Conservation (phyloP, 768 basidiomycete genomes). For the Phaeotremella fagi region DNA sequence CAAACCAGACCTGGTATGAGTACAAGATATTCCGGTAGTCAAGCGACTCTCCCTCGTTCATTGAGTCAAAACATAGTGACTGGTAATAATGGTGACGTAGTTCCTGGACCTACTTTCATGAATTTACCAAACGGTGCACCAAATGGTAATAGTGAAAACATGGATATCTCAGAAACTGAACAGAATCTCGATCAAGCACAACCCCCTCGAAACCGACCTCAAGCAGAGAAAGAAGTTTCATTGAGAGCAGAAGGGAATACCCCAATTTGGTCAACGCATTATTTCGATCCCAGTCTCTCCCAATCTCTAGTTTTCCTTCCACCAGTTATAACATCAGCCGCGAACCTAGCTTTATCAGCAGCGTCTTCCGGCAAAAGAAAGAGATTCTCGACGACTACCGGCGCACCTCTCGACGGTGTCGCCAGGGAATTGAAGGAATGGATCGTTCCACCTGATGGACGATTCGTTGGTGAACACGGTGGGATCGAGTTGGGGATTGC, state of each 20-base stretch:
- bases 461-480: conserved; percentile 30
- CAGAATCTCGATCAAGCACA: background rate
- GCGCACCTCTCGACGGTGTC: conserved; percentile 39
- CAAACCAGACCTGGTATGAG: background rate
- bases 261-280: conserved; percentile 44
- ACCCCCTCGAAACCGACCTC: conserved; percentile 3
- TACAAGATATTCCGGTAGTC: background rate
- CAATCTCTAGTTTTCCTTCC: conserved; percentile 22
- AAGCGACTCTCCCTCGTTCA: background rate
- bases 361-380: conserved; percentile 22
- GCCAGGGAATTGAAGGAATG: conserved; percentile 31
- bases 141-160: background rate
- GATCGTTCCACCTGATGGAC: conserved; percentile 34
- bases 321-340: conserved; percentile 23
- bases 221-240: conserved; percentile 28
- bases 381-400: conserved; percentile 24
- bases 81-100: background rate
- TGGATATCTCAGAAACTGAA: background rate
- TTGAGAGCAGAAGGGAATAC: conserved; percentile 29
- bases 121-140: conserved; percentile 12
- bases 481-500: conserved; percentile 38
- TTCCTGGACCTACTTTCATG: background rate
- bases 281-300: conserved; percentile 31
- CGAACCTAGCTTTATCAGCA: conserved; percentile 29
- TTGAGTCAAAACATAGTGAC: background rate